Conservation (phyloP, 768 basidiomycete species). For the Sarcomyxa edulis region DNA sequence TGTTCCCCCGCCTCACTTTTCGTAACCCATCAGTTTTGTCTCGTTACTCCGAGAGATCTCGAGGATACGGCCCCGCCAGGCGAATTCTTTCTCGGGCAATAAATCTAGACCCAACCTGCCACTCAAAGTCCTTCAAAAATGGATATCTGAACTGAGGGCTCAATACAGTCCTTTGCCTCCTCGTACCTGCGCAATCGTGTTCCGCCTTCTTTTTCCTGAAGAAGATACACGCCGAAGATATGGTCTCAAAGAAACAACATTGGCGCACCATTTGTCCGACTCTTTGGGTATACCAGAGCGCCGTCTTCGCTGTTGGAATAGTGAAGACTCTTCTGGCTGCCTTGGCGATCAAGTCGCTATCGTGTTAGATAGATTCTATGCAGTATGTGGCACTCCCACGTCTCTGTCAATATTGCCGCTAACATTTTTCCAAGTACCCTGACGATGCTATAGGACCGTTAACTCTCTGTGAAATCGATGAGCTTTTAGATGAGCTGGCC, state of each 20-base stretch:
- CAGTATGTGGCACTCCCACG: constrained; percentile 21
- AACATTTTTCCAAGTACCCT: constrained; percentile 14
- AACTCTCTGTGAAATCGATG: constrained; percentile 50
- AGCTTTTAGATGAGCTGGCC: constrained; percentile 72
- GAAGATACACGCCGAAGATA: constrained; percentile 69
- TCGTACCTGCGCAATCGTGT: constrained; percentile 53
- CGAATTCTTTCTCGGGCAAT: background rate
- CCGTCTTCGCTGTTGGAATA: constrained; percentile 32
- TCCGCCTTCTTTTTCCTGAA: constrained; percentile 82
- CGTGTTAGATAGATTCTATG: constrained; percentile 33
- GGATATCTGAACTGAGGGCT: constrained; percentile 37
- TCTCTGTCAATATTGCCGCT: background rate
- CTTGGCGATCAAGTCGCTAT: constrained; percentile 62
- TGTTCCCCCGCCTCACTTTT: background rate
- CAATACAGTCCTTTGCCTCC: constrained; percentile 42
- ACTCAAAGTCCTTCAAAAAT: constrained; percentile 30
- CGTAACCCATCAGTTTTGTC: background rate
- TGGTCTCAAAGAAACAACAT: constrained; percentile 61
- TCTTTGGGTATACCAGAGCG: constrained; percentile 33
- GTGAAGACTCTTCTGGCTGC: constrained; percentile 50
- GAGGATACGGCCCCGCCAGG: background rate
- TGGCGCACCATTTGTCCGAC: constrained; percentile 48
- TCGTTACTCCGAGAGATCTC: constrained; percentile 5
- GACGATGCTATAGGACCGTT: constrained; percentile 30
- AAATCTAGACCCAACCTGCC: background rate